Percentiles rank a stretch among this genome's conserved stretches.
Conservation (phyloP, 1,284 basidiomycete genomes). For the Cryptococcus neoformans region DNA sequence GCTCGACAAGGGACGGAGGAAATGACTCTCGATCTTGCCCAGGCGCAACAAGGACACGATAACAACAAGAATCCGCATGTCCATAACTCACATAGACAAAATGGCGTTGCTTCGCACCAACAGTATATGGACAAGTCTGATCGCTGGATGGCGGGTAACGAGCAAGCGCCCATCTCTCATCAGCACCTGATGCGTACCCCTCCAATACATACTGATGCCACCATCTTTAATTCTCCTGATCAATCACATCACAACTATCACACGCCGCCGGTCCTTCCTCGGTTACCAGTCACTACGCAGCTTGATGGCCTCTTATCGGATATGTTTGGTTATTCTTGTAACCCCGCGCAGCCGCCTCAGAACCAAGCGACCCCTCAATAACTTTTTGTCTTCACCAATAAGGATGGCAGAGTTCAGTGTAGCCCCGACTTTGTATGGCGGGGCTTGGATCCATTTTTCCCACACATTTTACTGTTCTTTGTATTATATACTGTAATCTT, state of each 20-base stretch:
- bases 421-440: no score
- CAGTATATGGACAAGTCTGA: slow-evolving; percentile 36
- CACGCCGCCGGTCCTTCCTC: no score
- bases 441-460: no score
- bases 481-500: no score
- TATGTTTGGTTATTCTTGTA: slow-evolving; percentile 19
- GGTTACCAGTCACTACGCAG: neutral
- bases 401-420: no score
- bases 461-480: no score
- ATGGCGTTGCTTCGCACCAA: neutral
- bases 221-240: neutral
- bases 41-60: neutral
- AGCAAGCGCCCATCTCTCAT: slow-evolving; percentile 1
- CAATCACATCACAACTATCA: no score
- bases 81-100: slow-evolving; percentile 2
- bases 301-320: slow-evolving; percentile 20
- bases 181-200: neutral
- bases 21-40: neutral
- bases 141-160: slow-evolving; percentile 34
- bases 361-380: neutral
- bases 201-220: neutral
- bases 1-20: neutral
- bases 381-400: neutral
- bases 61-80: neutral
- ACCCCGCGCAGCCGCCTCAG: neutral